Base-by-base conservation (phyloP, 2,329 filamentous ascomycete genomes). In the Ilyonectria sp. region DNA sequence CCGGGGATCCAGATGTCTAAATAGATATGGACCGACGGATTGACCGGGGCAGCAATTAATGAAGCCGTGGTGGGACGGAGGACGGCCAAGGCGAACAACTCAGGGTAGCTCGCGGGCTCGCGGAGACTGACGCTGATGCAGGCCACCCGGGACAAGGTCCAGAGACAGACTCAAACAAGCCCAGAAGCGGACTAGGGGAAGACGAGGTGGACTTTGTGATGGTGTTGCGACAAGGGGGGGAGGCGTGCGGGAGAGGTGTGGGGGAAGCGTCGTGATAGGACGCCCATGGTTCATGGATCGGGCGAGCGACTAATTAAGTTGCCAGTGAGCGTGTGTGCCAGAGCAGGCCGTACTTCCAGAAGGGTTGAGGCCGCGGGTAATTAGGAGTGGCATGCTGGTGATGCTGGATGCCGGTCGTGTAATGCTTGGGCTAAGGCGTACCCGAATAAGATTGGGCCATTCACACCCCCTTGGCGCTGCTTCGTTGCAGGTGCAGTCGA, bases 221-320 rank as follows among this genome's bases (percentile, higher is more conserved):
- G 26, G 35, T 29, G n/a, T 13, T n/a, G 10, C 21, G 46, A 63
- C 67, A 58, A 35, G 56, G 56, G 37, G 60, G 56, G 46, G 53
- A 54, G 69, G 71, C 58, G 71, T 60, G 68, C 44, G 46, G 47
- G 43, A 58, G 57, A 57, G 65, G 71, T 74, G 73, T 74, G 71
- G 70, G 71, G 69, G 67, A 74, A 66, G 43, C 60, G 68, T 72
- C 67, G 33, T 63, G 64, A 75, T 75, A 75, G 75, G 73, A 75
- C 73, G 55, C 73, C 73, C 67, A 57, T 65, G 69, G 63, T 55
- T 73, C 50, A 43, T 19, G 15, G 40, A 21, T 31, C 50, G 33
- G 53, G 58, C 35, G 58, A 37, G 15, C 44, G 53, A 40, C 63
- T 62, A 62, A 61, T 55, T 40, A 50, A 37, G 44, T 17, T 31